Base-by-base conservation (phyloP, 306 rosid species). In the Trifolium dubium region DNA sequence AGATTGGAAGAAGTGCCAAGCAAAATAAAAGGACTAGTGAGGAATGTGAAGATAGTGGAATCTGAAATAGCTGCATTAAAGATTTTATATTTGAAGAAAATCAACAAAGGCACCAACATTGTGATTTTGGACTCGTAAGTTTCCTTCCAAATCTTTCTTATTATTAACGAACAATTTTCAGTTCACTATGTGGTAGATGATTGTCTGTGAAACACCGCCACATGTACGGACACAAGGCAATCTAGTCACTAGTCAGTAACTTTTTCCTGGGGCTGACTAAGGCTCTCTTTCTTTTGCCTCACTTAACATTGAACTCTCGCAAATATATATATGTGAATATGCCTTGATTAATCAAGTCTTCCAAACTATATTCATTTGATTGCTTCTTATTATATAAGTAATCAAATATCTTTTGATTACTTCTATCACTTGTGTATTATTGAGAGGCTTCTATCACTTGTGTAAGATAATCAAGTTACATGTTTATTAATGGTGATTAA, bases 1-100 rank as follows among this genome's bases (percentile, higher is more conserved):
- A 95, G 99, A 29, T 82, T 92, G 82, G 98, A 95, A 87, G 99
- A 95, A 77, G 65, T 92, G 66, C 96, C 91, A 0, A 90, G 83
- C 90, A 95, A 90, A 88, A 71, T 92, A 51, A 82, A 30, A 78
- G 93, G 99, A 54, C 80, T 82, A 35, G 97, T 95, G 17, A 91
- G 84, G 83, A 89, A 89, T 77, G 86, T 32, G 41, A 92, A 92
- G 92, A 92, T 85, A 81, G 85, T 90, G 62, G 98, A 95, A 88
- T 97, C 93, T 32, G 99, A 92, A 80, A 82, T 95, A 69, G 90
- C 88, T 4, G 99, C 97, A 15, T 46, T 92, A 74, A 92, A 95
- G 84, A 90, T 90, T 69, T 84, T 96, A 39, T 92, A 75, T 65
- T 92, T 94, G 72, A 94, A 94, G 88, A 88, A 73, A 86, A 82